Conservation (phyloP, 164 flowering plant species). For the Kingdonia uniflora region DNA sequence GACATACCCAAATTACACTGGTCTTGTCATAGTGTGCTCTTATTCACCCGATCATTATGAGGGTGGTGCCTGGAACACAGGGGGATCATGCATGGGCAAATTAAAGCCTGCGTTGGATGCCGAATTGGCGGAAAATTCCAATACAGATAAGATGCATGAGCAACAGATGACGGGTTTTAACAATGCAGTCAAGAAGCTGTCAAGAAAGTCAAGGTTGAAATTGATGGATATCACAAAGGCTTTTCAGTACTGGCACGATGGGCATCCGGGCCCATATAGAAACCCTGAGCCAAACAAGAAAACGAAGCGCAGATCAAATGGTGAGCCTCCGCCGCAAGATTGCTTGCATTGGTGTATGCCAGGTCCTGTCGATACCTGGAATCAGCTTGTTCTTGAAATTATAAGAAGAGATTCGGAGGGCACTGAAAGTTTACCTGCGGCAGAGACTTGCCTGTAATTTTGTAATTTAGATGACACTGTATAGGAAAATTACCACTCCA, state of each 20-base stretch:
- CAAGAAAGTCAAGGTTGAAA: conserved; percentile 18
- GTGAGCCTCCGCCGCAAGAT: conserved; percentile 63
- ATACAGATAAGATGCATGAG: conserved; percentile 30
- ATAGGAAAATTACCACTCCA: too few relatives aligned
- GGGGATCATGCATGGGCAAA: conserved; percentile 34
- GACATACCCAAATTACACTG: conserved; percentile 32
- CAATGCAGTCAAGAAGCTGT: conserved; percentile 22
- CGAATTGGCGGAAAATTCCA: conserved; percentile 18
- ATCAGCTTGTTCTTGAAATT: conserved; percentile 17
- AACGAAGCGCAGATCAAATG: conserved; percentile 22
- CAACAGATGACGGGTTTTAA: conserved; percentile 48
- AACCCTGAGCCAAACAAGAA: too few relatives aligned
- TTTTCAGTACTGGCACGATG: conserved; percentile 80
- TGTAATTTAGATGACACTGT: too few relatives aligned
- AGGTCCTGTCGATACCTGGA: conserved; percentile 86
- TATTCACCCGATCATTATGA: conserved; percentile 84
- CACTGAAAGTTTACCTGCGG: too few relatives aligned
- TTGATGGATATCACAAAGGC: conserved; percentile 64
- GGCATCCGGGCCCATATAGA: conserved; percentile 71
- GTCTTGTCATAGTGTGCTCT: conserved; percentile 50
- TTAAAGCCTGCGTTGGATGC: conserved; percentile 13
- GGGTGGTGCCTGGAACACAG: conserved; percentile 80
- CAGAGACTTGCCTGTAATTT: too few relatives aligned
- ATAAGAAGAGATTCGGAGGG: too few relatives aligned
- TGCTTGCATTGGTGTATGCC: conserved; percentile 95